Evolutionary conservation across 1,284 basidiomycete genomes (phyloP).

Genomic region (Boletus smithii): DNA sequence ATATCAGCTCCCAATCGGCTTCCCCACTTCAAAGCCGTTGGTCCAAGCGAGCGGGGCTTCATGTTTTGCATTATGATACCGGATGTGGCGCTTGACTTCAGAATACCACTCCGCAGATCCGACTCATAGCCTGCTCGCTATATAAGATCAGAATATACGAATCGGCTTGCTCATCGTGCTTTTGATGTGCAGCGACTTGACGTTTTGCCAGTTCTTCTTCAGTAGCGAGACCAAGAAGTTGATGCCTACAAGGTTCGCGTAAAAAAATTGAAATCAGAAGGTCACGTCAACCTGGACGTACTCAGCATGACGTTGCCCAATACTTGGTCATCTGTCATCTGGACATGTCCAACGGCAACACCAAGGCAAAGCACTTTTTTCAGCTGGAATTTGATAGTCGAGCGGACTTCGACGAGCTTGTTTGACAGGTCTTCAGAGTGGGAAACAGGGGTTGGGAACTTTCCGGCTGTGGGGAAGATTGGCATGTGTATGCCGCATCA

Average conservation of each 20-base stretch:
- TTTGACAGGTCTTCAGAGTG: slow-evolving; percentile 89
- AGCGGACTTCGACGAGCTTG: slow-evolving; percentile 95
- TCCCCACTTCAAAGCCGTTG: slow-evolving; percentile 71
- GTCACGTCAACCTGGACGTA: slow-evolving; percentile 38
- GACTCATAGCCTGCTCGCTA: too few relatives aligned
- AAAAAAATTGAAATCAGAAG: slow-evolving; percentile 6
- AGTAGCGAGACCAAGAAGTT: slow-evolving; percentile 99
- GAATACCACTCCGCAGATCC: slow-evolving; percentile 12
- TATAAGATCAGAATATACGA: slow-evolving; percentile 86
- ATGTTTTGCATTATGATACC: slow-evolving; percentile 72
- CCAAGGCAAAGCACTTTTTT: slow-evolving; percentile 99
- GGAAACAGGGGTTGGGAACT: slow-evolving; percentile 98
- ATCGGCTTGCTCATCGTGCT: slow-evolving; percentile 98
- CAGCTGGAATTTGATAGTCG: slow-evolving; percentile 99
- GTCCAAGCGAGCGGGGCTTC: slow-evolving; percentile 91
- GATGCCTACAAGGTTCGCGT: slow-evolving; percentile 60
- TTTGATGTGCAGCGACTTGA: slow-evolving; percentile 99
- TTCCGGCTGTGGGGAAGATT: slow-evolving; percentile 69
- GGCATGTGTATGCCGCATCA: slow-evolving; percentile 1
- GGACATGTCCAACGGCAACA: slow-evolving; percentile 96
- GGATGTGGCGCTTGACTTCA: slow-evolving; percentile 22
- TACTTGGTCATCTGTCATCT: slow-evolving; percentile 98
- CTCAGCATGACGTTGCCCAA: slow-evolving; percentile 96
- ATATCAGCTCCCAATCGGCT: slow-evolving; percentile 84
- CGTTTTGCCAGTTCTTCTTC: slow-evolving; percentile 99